Base-by-base conservation (phyloP, 108 stramenopile genomes). In the Mediolabrus comicus region DNA sequence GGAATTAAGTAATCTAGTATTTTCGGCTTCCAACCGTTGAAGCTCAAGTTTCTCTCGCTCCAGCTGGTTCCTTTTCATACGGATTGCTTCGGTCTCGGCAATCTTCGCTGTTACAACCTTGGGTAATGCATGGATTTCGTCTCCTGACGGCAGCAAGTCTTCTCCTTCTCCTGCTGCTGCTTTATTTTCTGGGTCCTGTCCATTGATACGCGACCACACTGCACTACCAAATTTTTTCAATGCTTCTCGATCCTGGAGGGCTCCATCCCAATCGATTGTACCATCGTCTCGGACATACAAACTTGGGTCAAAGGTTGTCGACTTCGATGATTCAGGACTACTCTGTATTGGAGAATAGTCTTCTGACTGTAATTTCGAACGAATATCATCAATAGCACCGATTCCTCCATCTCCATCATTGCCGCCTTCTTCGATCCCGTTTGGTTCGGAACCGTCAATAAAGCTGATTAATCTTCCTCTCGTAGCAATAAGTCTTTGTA, bases 211-310 rank as follows among this genome's bases (percentile, higher is more conserved):
- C 13, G 91, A 89, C 96, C 96, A 98, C 16, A 98, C 92, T 22
- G 94, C 90, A 30, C 72, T 79, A 26, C 94, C 87, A 76, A 96
- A 96, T 58, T 92, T 92, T 57, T 81, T 79, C 57, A 96, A 84
- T 1, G 97, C 96, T 52, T 92, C 95, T 19, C 89, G 77, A 58
- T 97, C 97, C 65, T 97, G 95, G 30, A 98, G 69, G 0, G 98
- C 97, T 11, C 98, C 97, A 69, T 98, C 97, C 98, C 98, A 97
- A 69, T 97, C 97, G 29, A 97, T 93, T 1, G 96, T 97, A 2
- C 98, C 98, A 75, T 98, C 98, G 8, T 98, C 96, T 13, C 98
- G 84, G 12, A 98, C 94, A 73, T 96, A 96, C 25, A 95, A 71
- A 51, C 89, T 88, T 1, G 95, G 91, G 31, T 88, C 89, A 17